Percentiles rank a stretch among this genome's conserved stretches.
Evolutionary conservation across 129 eudicot species (phyloP).

Genomic region (Apium graveolens): DNA sequence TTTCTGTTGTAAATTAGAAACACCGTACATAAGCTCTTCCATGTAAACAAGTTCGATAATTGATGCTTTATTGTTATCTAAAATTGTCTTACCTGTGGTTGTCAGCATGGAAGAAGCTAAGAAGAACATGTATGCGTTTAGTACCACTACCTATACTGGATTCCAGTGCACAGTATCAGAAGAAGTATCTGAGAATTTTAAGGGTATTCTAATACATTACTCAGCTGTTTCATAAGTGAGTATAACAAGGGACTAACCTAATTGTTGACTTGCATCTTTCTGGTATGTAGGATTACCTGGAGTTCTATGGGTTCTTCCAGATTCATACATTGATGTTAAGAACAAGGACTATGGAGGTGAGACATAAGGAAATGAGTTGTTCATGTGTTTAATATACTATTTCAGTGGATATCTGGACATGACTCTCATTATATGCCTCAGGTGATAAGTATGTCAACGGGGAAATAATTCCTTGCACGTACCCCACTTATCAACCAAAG

Average conservation of each 20-base stretch:
- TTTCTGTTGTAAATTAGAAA: not conserved
- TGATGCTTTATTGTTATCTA: not conserved
- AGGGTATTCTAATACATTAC: conserved; percentile 31
- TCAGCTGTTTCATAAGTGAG: not conserved
- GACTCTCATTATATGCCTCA: conserved; percentile 17
- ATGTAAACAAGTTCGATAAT: not conserved
- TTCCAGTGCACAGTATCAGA: conserved; percentile 94
- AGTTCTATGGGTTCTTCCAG: conserved; percentile 96
- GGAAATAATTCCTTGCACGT: conserved; percentile 90
- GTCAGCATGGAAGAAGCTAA: conserved; percentile 94
- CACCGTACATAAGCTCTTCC: not conserved
- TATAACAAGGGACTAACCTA: not conserved
- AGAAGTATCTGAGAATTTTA: conserved; percentile 92
- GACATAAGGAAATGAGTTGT: not conserved
- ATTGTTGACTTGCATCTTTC: not conserved
- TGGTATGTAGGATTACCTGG: conserved; percentile 86
- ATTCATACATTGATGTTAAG: conserved; percentile 97
- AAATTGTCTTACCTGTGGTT: not conserved
- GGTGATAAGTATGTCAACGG: conserved; percentile 95
- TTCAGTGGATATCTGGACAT: not conserved
- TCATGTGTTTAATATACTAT: not conserved
- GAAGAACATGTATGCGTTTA: conserved; percentile 96
- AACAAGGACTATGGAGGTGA: conserved; percentile 98
- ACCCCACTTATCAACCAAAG: conserved; percentile 96
- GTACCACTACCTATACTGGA: conserved; percentile 96